Percentiles rank a stretch among this genome's conserved stretches.
Conservation (phyloP, 257 asterid genomes). For the Salvia rosmarinus region DNA sequence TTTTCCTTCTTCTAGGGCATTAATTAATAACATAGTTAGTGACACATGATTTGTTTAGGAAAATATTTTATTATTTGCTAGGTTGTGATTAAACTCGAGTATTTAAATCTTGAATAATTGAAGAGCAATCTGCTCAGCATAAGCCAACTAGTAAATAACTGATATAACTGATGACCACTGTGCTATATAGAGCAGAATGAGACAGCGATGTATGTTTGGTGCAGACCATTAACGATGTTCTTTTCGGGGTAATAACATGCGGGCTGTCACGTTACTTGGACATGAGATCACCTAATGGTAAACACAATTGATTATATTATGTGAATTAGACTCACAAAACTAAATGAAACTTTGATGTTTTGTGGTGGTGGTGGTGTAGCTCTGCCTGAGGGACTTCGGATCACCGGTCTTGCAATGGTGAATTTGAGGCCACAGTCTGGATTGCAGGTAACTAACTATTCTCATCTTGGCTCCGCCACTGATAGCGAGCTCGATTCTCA, state of each 20-base stretch:
- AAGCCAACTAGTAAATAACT: too few relatives aligned
- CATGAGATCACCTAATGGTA: conserved; percentile 61
- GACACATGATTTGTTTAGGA: too few relatives aligned
- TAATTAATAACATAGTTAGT: too few relatives aligned
- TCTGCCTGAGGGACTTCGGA: conserved; percentile 57
- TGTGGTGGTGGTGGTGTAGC: conserved; percentile 33
- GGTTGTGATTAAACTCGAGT: too few relatives aligned
- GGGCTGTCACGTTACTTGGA: conserved; percentile 76
- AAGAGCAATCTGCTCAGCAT: too few relatives aligned
- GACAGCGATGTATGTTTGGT: conserved; percentile 10
- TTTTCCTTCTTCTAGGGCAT: too few relatives aligned
- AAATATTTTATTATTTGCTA: too few relatives aligned
- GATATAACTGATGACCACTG: background rate
- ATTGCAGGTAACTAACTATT: conserved; percentile 50
- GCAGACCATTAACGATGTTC: conserved; percentile 90
- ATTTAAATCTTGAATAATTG: background rate
- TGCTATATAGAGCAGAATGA: background rate
- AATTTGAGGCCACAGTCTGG: conserved; percentile 74
- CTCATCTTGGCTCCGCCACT: background rate
- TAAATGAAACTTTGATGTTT: background rate
- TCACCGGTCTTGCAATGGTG: conserved; percentile 76
- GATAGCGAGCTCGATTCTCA: background rate
- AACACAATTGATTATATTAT: background rate
- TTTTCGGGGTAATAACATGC: conserved; percentile 65
- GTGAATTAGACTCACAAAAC: background rate